Evolutionary conservation across 1,284 basidiomycete genomes (phyloP).

Genomic region (Naganishia albida): DNA sequence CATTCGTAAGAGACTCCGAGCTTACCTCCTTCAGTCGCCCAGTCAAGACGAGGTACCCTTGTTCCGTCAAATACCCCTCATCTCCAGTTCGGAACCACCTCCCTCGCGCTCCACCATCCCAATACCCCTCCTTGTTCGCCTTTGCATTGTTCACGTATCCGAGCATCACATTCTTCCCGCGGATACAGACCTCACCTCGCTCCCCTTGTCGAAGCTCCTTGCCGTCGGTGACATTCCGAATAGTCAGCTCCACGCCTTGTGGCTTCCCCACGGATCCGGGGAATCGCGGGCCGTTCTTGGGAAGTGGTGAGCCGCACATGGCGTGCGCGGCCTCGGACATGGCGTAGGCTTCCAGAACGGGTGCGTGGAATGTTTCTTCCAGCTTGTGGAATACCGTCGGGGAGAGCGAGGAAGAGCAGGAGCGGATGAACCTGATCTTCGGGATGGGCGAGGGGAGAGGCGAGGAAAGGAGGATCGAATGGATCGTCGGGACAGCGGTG

Average conservation of each 20-base stretch:
- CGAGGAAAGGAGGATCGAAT: conserved; percentile 56
- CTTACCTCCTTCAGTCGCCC: conserved; percentile 61
- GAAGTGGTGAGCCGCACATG: conserved; percentile 46
- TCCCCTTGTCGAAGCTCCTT: conserved; percentile 47
- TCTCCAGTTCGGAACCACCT: conserved; percentile 61
- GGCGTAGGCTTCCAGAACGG: conserved; percentile 57
- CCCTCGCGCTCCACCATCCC: conserved; percentile 57
- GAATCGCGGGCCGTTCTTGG: conserved; percentile 46
- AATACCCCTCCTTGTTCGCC: conserved; percentile 49
- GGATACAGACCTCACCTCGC: conserved; percentile 56
- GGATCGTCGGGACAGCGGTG: conserved; percentile 58
- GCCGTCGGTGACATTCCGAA: conserved; percentile 46
- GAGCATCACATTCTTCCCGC: conserved; percentile 56
- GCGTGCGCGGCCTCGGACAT: conserved; percentile 57
- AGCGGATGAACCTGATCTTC: conserved; percentile 57
- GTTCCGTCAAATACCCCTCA: conserved; percentile 63
- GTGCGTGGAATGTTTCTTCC: conserved; percentile 56
- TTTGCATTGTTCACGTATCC: conserved; percentile 56
- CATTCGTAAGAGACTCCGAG: background rate
- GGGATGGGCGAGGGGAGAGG: conserved; percentile 52
- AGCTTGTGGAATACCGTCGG: conserved; percentile 55
- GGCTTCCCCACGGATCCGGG: conserved; percentile 57
- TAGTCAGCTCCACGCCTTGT: conserved; percentile 56
- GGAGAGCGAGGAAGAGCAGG: conserved; percentile 56
- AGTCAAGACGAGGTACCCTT: conserved; percentile 64